Base-by-base conservation (phyloP, 495 filamentous ascomycete species). In the Venustampulla echinocandica region DNA sequence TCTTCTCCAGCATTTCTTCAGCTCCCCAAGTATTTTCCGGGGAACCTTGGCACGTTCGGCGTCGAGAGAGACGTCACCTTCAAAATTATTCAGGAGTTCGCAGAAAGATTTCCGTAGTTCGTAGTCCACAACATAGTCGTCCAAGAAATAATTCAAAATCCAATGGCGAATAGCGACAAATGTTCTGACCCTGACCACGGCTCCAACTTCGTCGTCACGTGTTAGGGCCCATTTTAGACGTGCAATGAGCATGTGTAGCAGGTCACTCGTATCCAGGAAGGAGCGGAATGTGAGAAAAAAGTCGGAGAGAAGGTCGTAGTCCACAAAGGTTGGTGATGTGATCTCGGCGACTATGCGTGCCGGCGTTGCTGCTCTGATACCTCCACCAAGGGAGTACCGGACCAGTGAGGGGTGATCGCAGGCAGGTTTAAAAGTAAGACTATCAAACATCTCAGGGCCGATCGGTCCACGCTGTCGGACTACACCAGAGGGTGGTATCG, bases 141-240 rank as follows among this genome's bases (percentile, higher is more conserved):
- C 93, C 19, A 84, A 74, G 57, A 96, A 97, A 60, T 97, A 99
- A 58, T 99, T 99, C 52, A 99, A 65, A 47, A 99, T 90, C 92
- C 92, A 99, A 61, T 99, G 92, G 50, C 92, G 82, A 27, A 97
- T 74, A 19, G 93, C 92, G 18, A 95, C 93, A 68, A 99, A 99
- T 0, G 89, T 92, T 38, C 92, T 81, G 38, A 99, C 93, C 40
- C 87, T 76, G 15, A 99, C 93, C 21, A 97, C 84, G 53, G 85
- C 81, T 10, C 92, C 93, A 49, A 81, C 81, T 56, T 96, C 87
- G 56, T 94, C 87, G 27, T 74, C 64, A 37, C 85, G 75, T 42
- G 77, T 75, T 47, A 96, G 71, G 1, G 93, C 92, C 90, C 90
- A 96, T 55, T 81, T 74, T 33, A 97, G 69, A 2, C 92, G 81